A percentile compares a stretch with the other conserved stretches of the same genome.
These are phyloP conservation scores for Papiliotrema nemorosa DNA, from an alignment of 1,284 basidiomycete species.

Conservation along the genomic window DNA sequence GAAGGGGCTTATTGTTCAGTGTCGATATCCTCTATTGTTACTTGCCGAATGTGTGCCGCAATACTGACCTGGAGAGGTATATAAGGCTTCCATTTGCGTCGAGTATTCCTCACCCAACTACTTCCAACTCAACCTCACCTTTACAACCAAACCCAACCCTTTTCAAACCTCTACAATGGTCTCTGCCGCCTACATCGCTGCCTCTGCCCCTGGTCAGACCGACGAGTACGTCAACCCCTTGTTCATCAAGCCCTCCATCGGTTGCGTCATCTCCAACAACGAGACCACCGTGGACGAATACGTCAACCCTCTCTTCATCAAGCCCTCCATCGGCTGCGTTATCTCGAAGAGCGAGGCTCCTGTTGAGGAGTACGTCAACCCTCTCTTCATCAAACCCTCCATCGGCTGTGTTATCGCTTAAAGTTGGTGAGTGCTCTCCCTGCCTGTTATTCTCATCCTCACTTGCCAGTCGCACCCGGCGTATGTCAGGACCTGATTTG, in stretches of 20 bases:
- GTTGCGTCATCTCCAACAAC: constrained; percentile 4
- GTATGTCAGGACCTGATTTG: too few relatives aligned
- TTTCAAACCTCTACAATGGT: constrained; percentile 38
- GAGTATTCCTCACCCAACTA: constrained; percentile 1
- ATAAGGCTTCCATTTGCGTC: not conserved
- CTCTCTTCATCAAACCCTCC: constrained; percentile 1
- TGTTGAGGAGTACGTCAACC: not conserved
- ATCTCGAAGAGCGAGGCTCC: not conserved
- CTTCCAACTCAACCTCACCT: not conserved
- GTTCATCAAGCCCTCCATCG: not conserved
- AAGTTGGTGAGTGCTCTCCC: not conserved
- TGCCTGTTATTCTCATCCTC: not conserved
- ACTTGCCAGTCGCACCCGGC: too few relatives aligned
- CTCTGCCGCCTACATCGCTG: constrained; percentile 31
- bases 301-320: not conserved
- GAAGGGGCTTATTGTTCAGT: too few relatives aligned
- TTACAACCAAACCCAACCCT: not conserved
- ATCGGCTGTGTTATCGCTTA: constrained; percentile 13
- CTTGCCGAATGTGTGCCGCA: too few relatives aligned
- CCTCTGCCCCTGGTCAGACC: constrained; percentile 11
- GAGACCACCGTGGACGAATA: not conserved
- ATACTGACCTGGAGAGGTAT: too few relatives aligned
- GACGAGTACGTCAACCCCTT: constrained; percentile 8
- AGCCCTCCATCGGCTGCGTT: constrained; percentile 7
- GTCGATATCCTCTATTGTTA: too few relatives aligned